Conservation (phyloP, 1,284 basidiomycete species). For the Flammula alnicola region DNA sequence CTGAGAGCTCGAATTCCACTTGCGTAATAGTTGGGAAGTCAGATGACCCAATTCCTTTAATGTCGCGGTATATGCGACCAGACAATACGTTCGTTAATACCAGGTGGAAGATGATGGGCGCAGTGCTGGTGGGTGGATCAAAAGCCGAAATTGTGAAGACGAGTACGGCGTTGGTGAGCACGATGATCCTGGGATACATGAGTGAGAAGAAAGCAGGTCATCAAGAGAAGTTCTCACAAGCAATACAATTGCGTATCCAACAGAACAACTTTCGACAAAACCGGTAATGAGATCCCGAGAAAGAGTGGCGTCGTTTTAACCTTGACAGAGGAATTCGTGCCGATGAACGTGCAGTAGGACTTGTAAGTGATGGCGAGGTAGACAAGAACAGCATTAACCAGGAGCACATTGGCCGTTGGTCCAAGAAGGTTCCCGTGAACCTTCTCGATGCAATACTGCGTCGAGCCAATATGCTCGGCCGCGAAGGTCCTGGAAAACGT, state of each 20-base stretch:
- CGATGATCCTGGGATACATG: no score
- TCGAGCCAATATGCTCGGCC: slow-evolving; percentile 29
- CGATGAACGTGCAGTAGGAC: slow-evolving; percentile 17
- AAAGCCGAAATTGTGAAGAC: no score
- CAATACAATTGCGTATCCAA: slow-evolving; percentile 36
- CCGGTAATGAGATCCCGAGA: slow-evolving; percentile 26
- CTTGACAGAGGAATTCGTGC: slow-evolving; percentile 10
- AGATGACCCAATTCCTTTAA: no score
- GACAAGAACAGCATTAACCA: slow-evolving; percentile 33
- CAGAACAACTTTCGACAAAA: slow-evolving; percentile 29
- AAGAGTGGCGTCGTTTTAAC: slow-evolving; percentile 17
- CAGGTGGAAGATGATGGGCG: no score
- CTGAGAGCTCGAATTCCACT: no score
- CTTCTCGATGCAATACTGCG: slow-evolving; percentile 30
- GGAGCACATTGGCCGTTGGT: slow-evolving; percentile 20
- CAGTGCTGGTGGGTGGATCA: no score
- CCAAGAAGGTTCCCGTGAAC: slow-evolving; percentile 19
- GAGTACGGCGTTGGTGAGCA: no score
- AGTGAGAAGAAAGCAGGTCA: no score
- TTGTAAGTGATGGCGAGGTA: slow-evolving; percentile 35
- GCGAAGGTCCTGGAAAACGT: slow-evolving; percentile 25
- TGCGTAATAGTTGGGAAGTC: no score
- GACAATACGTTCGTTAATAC: no score
- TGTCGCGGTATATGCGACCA: no score
- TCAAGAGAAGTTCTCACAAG: slow-evolving; percentile 26